Evolutionary conservation across 2,329 filamentous ascomycete genomes (phyloP).

Genomic region (Aureobasidium vineae): DNA sequence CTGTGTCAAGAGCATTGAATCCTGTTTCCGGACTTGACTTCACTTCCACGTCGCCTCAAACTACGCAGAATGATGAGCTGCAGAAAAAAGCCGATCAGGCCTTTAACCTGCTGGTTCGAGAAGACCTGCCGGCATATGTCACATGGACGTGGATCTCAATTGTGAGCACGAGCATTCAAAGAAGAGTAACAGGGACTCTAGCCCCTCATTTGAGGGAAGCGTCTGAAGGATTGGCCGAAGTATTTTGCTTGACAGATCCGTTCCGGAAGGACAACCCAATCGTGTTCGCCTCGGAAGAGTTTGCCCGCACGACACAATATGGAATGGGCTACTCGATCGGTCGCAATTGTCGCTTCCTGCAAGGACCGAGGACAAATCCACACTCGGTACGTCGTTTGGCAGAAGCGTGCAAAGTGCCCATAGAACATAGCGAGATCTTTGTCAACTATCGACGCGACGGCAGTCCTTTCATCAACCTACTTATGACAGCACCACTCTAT

Average conservation of each 20-base stretch:
- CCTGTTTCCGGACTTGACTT: slow-evolving; percentile 58
- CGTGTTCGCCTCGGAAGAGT: slow-evolving; percentile 70
- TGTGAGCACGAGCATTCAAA: slow-evolving; percentile 67
- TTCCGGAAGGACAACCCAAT: slow-evolving; percentile 51
- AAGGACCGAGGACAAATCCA: slow-evolving; percentile 68
- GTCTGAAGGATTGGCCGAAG: slow-evolving; percentile 73
- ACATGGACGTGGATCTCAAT: slow-evolving; percentile 66
- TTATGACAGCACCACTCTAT: slow-evolving; percentile 70
- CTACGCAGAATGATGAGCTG: slow-evolving; percentile 58
- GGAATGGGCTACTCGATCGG: slow-evolving; percentile 70
- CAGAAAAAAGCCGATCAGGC: slow-evolving; percentile 63
- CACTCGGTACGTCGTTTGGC: slow-evolving; percentile 62
- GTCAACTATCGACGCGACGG: slow-evolving; percentile 74
- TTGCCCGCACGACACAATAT: slow-evolving; percentile 71
- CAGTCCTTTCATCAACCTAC: slow-evolving; percentile 72
- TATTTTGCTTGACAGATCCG: slow-evolving; percentile 74
- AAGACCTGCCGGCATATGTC: slow-evolving; percentile 71
- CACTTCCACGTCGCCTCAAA: slow-evolving; percentile 50
- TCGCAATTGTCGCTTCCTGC: slow-evolving; percentile 74
- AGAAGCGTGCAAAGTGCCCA: slow-evolving; percentile 60
- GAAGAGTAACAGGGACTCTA: slow-evolving; percentile 65
- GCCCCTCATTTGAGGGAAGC: slow-evolving; percentile 63
- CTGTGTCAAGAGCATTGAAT: slow-evolving; percentile 61
- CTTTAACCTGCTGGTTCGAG: slow-evolving; percentile 62
- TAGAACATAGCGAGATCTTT: slow-evolving; percentile 70